These are phyloP conservation scores for Xylariaceae sp. DNA, from an alignment of 2,329 filamentous ascomycete species.

Conservation along the genomic window DNA sequence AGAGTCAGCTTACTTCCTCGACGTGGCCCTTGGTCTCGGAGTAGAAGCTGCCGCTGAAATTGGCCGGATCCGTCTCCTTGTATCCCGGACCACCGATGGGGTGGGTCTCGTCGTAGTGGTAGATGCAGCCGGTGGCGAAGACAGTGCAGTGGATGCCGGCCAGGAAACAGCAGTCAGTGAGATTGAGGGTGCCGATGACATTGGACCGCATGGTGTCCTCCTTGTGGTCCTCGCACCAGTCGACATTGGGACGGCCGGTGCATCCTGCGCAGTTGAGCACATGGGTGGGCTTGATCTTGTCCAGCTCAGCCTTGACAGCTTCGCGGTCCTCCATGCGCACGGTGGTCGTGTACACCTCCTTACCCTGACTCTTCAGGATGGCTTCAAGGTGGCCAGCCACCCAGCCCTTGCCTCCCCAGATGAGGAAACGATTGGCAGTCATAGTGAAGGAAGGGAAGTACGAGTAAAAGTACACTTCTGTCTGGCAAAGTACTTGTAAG, in stretches of 20 bases:
- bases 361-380: constrained; percentile 54
- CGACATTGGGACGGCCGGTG: constrained; percentile 63
- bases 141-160: constrained; percentile 58
- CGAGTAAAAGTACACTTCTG: no score
- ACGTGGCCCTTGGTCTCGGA: constrained; percentile 61
- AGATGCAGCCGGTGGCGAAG: constrained; percentile 64
- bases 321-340: constrained; percentile 61
- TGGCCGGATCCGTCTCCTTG: constrained; percentile 56
- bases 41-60: constrained; percentile 65
- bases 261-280: constrained; percentile 62
- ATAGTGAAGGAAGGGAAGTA: constrained; percentile 21
- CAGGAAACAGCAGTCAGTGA: constrained; percentile 56
- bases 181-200: constrained; percentile 58
- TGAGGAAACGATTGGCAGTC: constrained; percentile 45
- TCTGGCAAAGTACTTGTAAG: neutral
- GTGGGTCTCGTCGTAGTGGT: constrained; percentile 57
- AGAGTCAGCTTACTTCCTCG: constrained; percentile 47
- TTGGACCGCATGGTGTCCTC: constrained; percentile 63
- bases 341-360: constrained; percentile 55
- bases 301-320: constrained; percentile 51
- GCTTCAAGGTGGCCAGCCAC: constrained; percentile 56
- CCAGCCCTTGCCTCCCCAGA: constrained; percentile 62
- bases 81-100: constrained; percentile 56
- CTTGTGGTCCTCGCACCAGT: constrained; percentile 67
- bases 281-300: constrained; percentile 57